A percentile compares a stretch with the other conserved stretches of the same genome.
Evolutionary conservation across 257 asterid species (phyloP).

Genomic region (Nyctanthes arbortristis): DNA sequence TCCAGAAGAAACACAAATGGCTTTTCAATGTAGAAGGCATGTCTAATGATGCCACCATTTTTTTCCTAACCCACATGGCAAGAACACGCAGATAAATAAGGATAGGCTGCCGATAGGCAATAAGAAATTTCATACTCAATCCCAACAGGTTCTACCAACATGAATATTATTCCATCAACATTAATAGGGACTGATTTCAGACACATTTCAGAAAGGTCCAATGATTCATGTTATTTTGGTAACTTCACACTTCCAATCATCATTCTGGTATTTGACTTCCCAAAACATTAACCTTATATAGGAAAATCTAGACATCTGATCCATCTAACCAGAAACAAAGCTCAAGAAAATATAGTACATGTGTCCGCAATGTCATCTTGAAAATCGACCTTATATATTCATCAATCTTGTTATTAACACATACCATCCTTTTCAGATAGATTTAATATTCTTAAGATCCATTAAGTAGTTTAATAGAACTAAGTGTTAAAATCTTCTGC

Average conservation of each 20-base stretch:
- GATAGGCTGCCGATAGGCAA: too few species aligned
- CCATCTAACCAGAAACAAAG: neutral
- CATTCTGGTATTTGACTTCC: neutral
- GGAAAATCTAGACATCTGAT: neutral
- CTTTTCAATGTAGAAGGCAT: conserved; percentile 3
- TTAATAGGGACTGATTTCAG: neutral
- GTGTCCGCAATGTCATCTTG: too few species aligned
- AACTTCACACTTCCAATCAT: neutral
- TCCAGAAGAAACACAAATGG: neutral
- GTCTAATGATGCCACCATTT: neutral
- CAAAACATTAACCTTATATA: conserved; percentile 9
- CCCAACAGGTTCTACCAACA: neutral
- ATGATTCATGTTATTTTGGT: neutral
- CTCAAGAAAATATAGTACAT: too few species aligned
- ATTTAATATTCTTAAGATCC: too few species aligned
- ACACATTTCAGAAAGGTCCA: neutral
- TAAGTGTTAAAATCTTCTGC: too few species aligned
- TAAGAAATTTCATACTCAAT: conserved; percentile 5
- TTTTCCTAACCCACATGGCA: neutral
- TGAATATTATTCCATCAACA: neutral
- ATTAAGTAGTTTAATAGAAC: too few species aligned
- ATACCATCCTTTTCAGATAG: too few species aligned
- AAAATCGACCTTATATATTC: too few species aligned
- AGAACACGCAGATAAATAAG: neutral
- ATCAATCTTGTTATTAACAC: too few species aligned